Percentiles rank a stretch among this genome's conserved stretches.
These are phyloP conservation scores for Trypanosomatidae sp. DNA, from an alignment of 208 protist species.

Conservation along the genomic window DNA sequence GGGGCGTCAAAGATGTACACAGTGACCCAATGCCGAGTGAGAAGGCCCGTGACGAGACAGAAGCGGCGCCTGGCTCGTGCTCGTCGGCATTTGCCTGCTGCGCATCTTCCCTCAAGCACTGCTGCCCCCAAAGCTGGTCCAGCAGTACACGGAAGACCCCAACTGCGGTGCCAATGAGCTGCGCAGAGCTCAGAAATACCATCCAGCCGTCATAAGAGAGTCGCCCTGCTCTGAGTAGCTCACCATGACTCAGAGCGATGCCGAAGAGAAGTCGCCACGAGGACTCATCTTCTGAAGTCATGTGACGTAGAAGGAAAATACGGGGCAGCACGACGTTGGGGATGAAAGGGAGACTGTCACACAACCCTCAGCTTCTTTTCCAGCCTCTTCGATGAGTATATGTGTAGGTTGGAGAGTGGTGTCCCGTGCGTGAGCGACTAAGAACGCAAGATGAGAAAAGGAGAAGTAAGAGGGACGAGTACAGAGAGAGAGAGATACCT, in stretches of 20 bases:
- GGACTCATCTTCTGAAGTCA: conserved; percentile 39
- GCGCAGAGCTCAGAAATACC: conserved; percentile 55
- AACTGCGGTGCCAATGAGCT: conserved; percentile 55
- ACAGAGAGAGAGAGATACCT: background rate
- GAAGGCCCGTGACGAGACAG: background rate
- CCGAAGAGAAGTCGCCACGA: conserved; percentile 84
- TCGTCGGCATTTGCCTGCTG: background rate
- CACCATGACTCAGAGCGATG: conserved; percentile 83
- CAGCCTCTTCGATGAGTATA: background rate
- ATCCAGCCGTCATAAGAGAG: conserved; percentile 62
- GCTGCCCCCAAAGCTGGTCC: conserved; percentile 65
- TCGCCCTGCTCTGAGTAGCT: conserved; percentile 31
- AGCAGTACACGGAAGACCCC: conserved; percentile 75
- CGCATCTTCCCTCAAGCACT: conserved; percentile 1
- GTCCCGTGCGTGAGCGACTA: background rate
- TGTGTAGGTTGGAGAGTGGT: background rate
- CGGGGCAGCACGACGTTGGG: background rate
- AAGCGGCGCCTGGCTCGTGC: too few species aligned
- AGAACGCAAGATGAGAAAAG: background rate
- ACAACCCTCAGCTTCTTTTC: background rate
- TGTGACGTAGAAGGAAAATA: background rate
- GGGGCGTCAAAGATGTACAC: background rate
- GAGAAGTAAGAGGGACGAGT: background rate
- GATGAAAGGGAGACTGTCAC: background rate
- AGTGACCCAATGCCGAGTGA: background rate